Evolutionary conservation across 176 grass and related monocot species (phyloP), one percentile per base, ranked within the genome.

Genomic region (Dactylis glomerata): DNA sequence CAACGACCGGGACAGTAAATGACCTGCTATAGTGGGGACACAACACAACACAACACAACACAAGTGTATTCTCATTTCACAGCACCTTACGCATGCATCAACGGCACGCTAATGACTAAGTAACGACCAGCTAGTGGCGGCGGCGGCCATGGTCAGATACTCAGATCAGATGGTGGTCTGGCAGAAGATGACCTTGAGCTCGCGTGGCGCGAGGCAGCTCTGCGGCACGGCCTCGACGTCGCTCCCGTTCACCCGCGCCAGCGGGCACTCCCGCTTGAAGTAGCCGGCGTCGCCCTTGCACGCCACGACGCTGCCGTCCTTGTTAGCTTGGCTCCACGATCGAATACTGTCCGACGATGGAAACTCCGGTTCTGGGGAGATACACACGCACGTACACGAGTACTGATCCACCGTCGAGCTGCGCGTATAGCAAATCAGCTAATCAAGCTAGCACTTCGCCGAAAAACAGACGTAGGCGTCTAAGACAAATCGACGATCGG

Each of bases 181-280:
- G 88, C 88, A 89, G 83, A 89, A 86, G 50, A 86, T 83, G 88
- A 89, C 3, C 83, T 89, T 89, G 50, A 89, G 70, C 88, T 89
- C 83, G 6, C 88, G 70, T 5, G 88, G 88, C 9, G 28, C 82
- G 9, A 41, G 11, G 78, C 83, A 89, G 11, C 20, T 40, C 83
- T 89, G 83, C 71, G 78, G 71, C 31, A 86, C 88, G 50, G 83
- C 71, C 88, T 89, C 88, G 0, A 81, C 72, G 31, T 89, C 88
- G 31, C 0, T 5, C 12, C 17, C 1, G 16, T 52, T 86, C 71
- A 72, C 81, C 41, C 83, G 19, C 12, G 88, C 82, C 11, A 85
- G 61, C 32, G 88, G 88, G 89, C 81, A 90, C 46, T 17, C 30
- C 6, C 28, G 5, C 76, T 85, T 89, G 77, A 84, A 89, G 68